Evolutionary conservation across 768 basidiomycete genomes (phyloP), one percentile per base, ranked within the genome.

Genomic region (Clavulina sp.): DNA sequence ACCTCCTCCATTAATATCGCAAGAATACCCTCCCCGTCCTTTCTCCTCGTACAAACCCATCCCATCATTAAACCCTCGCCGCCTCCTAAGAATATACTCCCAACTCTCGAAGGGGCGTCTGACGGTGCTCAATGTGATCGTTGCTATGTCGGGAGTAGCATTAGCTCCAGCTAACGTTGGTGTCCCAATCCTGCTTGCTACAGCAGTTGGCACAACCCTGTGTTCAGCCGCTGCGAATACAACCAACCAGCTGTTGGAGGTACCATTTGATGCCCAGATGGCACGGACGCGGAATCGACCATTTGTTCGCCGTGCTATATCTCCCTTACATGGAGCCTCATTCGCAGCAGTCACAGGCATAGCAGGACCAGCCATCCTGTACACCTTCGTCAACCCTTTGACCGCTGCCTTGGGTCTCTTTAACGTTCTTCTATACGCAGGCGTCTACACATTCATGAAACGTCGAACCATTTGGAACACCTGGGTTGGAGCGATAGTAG

Each of bases 191-290:
- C 72, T 99, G 6, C 71, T 97, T 3, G 78, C 84, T 16, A 85
- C 92, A 0, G 88, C 92, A 0, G 61, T 84, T 26, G 95, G 95
- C 36, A 96, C 92, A 0, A 77, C 81, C 0, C 72, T 99, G 40
- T 95, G 91, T 63, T 81, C 84, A 4, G 87, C 89, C 2, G 85
- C 91, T 0, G 95, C 95, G 28, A 96, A 96, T 62, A 74, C 93
- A 2, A 71, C 95, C 59, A 99, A 99, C 66, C 89, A 99, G 64
- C 69, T 97, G 2, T 82, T 91, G 60, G 95, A 99, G 66, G 72
- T 86, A 4, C 95, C 95, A 0, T 86, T 89, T 57, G 95, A 99
- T 60, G 92, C 95, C 0, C 95, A 99, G 62, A 97, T 96, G 81
- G 73, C 79, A 0, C 77, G 95, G 43, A 97, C 95, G 0, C 76